Base-by-base conservation (phyloP, 164 flowering plant species). In the Amborella trichopoda region DNA sequence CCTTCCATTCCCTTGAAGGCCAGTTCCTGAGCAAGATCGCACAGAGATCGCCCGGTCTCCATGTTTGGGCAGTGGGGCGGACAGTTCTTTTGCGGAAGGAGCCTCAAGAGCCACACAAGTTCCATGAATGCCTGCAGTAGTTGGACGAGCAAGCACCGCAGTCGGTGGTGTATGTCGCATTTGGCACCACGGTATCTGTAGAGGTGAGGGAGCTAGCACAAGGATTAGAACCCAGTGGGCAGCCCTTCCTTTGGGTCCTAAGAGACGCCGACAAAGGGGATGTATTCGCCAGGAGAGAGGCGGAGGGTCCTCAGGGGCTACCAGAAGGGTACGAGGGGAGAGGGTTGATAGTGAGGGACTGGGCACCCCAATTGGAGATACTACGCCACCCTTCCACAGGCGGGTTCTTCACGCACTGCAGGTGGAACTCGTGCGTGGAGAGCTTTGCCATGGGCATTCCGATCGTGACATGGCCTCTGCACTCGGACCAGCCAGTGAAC, bases 401-500 rank as follows among this genome's bases (percentile, higher is more conserved):
- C 0, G 80, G 74, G 21, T 72, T 75, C 61, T 50, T 74, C 67
- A 74, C 67, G 25, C 79, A 74, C 34, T 74, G 79, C 46, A 74
- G 74, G 6, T 74, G 79, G 79, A 74, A 74, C 44, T 74, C 80
- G 11, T 63, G 66, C 63, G 48, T 74, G 62, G 76, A 74, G 66
- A 61, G 68, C 44, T 41, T 74, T 12, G 53, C 58, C 27, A 50
- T 62, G 66, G 78, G 78, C 3, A 69, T 68, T 21, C 84, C 89
- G 1, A 65, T 78, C 1, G 75, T 59, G 0, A 68, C 80, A 0
- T 80, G 85, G 88, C 88, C 94, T 0, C 70, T 83, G 75, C 81
- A 70, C 49, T 78, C 80, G 0, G 94, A 83, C 43, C 94, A 83
- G 65, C 80, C 78, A 2, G 59, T 64, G 32, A 79, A 80, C 41